phyloP scores from a whole-genome alignment of 208 protist species.

The Endotrypanum monterogeii region DNA sequence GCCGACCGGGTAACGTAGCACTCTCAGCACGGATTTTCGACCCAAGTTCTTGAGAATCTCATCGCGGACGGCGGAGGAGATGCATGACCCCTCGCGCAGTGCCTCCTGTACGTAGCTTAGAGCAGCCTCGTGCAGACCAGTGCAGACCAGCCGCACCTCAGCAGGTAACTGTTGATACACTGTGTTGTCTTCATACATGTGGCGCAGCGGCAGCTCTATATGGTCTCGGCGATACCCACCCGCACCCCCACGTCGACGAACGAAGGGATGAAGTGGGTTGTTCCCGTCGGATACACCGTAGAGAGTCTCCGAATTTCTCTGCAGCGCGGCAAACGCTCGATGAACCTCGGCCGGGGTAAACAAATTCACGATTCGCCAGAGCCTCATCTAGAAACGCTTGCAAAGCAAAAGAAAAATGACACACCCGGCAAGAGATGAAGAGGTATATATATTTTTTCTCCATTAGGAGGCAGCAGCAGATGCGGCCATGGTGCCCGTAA shows the following conservation, averaged over 20 bases:
- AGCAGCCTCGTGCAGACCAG: constrained; percentile 37
- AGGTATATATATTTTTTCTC: too few species aligned
- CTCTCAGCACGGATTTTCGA: constrained; percentile 61
- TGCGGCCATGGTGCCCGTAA: neutral
- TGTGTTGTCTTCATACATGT: constrained; percentile 9
- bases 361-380: constrained; percentile 21
- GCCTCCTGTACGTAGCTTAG: constrained; percentile 31
- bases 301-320: constrained; percentile 4
- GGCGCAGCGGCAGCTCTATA: constrained; percentile 35
- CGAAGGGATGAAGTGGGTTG: constrained; percentile 15
- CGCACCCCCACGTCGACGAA: constrained; percentile 12
- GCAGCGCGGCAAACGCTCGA: constrained; percentile 47
- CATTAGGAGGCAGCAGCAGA: too few species aligned
- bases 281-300: neutral
- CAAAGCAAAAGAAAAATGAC: neutral
- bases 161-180: constrained; percentile 30
- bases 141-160: constrained; percentile 36
- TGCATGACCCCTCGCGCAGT: constrained; percentile 15
- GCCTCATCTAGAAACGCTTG: constrained; percentile 13
- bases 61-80: constrained; percentile 14
- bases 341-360: constrained; percentile 38
- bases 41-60: constrained; percentile 35
- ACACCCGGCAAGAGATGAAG: neutral
- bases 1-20: constrained; percentile 58
- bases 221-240: constrained; percentile 23